Evolutionary conservation across 2,329 filamentous ascomycete species (phyloP), one percentile per base, ranked within the genome.

Genomic region (Colletotrichum sansevieriae): DNA sequence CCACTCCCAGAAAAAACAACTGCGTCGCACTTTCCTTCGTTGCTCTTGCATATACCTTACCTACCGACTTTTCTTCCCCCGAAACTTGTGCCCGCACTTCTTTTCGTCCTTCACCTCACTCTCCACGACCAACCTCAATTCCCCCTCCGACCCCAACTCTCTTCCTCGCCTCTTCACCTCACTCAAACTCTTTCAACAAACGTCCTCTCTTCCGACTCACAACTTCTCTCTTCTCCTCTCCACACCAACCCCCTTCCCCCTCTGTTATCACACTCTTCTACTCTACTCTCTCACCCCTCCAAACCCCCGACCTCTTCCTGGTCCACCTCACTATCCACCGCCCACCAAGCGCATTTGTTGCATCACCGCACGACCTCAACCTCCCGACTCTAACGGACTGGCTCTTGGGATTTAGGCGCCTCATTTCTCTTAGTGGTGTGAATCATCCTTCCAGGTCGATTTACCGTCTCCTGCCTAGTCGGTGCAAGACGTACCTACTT

Each of bases 61-160:
- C 73, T 57, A 68, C 66, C 58, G 63, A 65, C 63, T 72, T 71
- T 68, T 65, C 59, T 63, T 52, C 63, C 49, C 64, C 69, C 74
- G 77, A 75, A 73, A 73, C 75, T 72, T 74, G 75, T 75, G 75
- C 72, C 66, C 57, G 63, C 62, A 63, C 68, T 71, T 72, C 67
- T 64, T 64, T 70, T 64, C 66, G 52, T 67, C 60, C 66, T 69
- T 66, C 65, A 62, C 66, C 70, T 68, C 73, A 71, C 71, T 73
- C 71, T 72, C 74, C 74, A 65, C 62, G 64, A 68, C 66, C 59
- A 65, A 71, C 68, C 69, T 63, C 65, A 61, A 68, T 67, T 68
- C 70, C 72, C 60, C 68, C 29, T 29, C 70, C 63, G 71, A 62
- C 68, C 66, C 68, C 63, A 68, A 72, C 73, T 73, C 74, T 65